Base-by-base conservation (phyloP, 1,139 yeast species). In the Citeromyces hawaiiensis region DNA sequence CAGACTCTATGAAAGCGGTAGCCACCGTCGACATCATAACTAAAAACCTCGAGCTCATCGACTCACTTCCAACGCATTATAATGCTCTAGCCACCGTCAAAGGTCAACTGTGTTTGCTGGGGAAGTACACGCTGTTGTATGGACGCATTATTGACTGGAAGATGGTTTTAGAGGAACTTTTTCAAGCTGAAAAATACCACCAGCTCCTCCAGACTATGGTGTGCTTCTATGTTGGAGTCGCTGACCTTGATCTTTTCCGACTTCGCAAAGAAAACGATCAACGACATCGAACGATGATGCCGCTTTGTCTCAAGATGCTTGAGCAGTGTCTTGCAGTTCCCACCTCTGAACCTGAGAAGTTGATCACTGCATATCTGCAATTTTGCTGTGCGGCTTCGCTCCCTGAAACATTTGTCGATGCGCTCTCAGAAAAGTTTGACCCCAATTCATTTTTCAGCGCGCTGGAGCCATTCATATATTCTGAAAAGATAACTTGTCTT, bases 101-200 rank as follows among this genome's bases (percentile, higher is more conserved):
- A 44, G 66, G 71, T 1, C 62, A 69, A 27, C 36, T 76, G 1
- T 71, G 74, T 47, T 42, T 73, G 2, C 48, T 76, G 40, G 79
- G 78, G 2, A 60, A 60, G 35, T 66, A 61, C 44, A 75, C 67
- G 41, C 50, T 76, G 30, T 60, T 59, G 4, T 64, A 76, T 11
- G 93, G 88, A 0, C 61, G 75, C 13, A 57, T 76, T 11, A 63
- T 76, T 4, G 77, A 72, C 47, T 85, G 95, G 95, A 86, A 87
- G 0, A 93, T 83, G 49, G 61, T 70, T 17, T 53, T 78, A 13
- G 59, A 66, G 42, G 67, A 61, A 11, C 55, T 73, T 11, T 60
- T 83, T 45, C 61, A 71, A 8, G 48, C 56, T 4, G 72, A 70
- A 1, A 58, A 68, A 30, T 80, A 76, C 43, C 56, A 69, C 10